These are phyloP conservation scores for Lipomyces starkeyi DNA, from an alignment of 805 yeast species.

Conservation along the genomic window DNA sequence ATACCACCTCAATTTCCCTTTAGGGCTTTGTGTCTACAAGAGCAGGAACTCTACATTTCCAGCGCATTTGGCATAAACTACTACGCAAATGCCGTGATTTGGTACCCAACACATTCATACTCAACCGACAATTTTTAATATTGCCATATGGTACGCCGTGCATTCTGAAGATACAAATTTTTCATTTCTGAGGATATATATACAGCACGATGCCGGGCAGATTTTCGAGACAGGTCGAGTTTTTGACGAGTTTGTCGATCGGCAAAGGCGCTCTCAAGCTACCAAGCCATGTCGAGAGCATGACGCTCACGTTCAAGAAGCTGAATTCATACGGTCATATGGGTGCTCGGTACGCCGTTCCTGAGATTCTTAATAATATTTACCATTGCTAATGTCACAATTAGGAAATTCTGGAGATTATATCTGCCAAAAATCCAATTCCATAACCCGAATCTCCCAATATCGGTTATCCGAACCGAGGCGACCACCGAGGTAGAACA, in stretches of 20 bases:
- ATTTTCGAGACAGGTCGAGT: slow-evolving; percentile 12
- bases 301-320: slow-evolving; percentile 27
- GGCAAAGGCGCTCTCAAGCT: slow-evolving; percentile 26
- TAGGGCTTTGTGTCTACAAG: too few relatives aligned
- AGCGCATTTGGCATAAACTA: too few relatives aligned
- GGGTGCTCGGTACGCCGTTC: slow-evolving; percentile 31
- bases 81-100: too few relatives aligned
- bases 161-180: too few relatives aligned
- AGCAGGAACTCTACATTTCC: too few relatives aligned
- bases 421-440: slow-evolving; percentile 78
- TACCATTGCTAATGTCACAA: neutral
- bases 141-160: too few relatives aligned
- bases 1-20: too few relatives aligned
- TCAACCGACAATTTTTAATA: too few relatives aligned
- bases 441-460: slow-evolving; percentile 75
- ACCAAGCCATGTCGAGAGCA: slow-evolving; percentile 14
- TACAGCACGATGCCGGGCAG: slow-evolving; percentile 15
- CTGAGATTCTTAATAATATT: neutral
- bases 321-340: slow-evolving; percentile 32
- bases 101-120: too few relatives aligned
- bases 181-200: neutral
- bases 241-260: slow-evolving; percentile 12
- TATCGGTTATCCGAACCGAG: slow-evolving; percentile 54
- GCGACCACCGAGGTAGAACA: slow-evolving; percentile 48
- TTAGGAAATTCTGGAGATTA: slow-evolving; percentile 72